Base-by-base conservation (phyloP, 305 asterid genomes). In the Rubia tinctorum region DNA sequence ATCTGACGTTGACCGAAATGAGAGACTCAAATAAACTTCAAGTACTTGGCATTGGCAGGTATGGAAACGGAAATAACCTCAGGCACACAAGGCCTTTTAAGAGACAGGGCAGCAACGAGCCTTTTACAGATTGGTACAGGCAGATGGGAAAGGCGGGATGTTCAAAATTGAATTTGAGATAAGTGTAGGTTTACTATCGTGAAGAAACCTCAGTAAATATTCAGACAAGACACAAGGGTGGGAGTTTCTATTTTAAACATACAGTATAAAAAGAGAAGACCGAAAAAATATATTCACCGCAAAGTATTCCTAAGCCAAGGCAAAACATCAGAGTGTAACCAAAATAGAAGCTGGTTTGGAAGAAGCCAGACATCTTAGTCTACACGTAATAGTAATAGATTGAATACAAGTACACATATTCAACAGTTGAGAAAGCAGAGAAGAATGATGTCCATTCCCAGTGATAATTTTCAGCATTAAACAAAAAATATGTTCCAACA, bases 361-460 rank as follows among this genome's bases (percentile, higher is more conserved):
- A 88, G 84, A 88, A 88, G 72, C 92, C 92, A 7, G 90, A 80
- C 90, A 88, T 88, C 85, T 84, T 85, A 20, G 92, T 88, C 85
- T 87, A 85, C 76, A 86, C 82, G 65, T 77, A 75, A 82, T 80
- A 87, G 81, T 87, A 87, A 74, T 87, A 85, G 71, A 86, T 82
- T 17, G 92, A 87, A 78, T 87, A 87, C 60, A 85, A 76, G 77
- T 82, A 87, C 73, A 87, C 92, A 76, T 87, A 87, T 58, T 82
- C 76, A 25, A 87, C 86, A 20, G 88, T 87, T 22, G 92, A 87
- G 71, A 86, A 87, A 3, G 92, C 92, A 13, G 92, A 85, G 79
- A 85, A 84, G 80, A 87, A 87, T 14, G 92, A 85, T 65, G 92
- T 87, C 92, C 92, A 87, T 62, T 87, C 88, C 92, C 92, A 87